These are phyloP conservation scores for Cucurbita argyrosperma DNA, from an alignment of 306 rosid genomes.

Conservation along the genomic window DNA sequence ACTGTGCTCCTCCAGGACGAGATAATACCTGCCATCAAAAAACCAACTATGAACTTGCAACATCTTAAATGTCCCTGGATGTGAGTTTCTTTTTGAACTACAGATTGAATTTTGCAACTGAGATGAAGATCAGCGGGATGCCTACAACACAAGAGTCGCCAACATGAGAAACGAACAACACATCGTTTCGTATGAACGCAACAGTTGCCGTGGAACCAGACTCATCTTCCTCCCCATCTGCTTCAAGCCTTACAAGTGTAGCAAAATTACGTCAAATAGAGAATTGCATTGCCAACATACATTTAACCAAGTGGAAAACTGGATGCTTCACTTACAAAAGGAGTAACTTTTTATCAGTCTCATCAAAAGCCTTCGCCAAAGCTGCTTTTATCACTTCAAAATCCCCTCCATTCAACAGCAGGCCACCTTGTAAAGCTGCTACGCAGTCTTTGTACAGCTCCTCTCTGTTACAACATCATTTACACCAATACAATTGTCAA, in stretches of 20 bases:
- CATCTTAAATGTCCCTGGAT: background rate
- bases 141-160: slow-evolving; percentile 91
- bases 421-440: slow-evolving; percentile 65
- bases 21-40: slow-evolving; percentile 58
- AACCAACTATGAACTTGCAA: background rate
- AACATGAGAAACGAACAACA: slow-evolving; percentile 60
- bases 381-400: slow-evolving; percentile 49
- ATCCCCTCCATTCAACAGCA: slow-evolving; percentile 44
- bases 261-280: slow-evolving; percentile 20
- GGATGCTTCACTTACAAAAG: slow-evolving; percentile 35
- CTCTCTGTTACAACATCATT: slow-evolving; percentile 30
- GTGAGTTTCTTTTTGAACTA: background rate
- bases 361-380: slow-evolving; percentile 52
- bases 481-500: slow-evolving; percentile 9
- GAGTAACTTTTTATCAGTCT: slow-evolving; percentile 48
- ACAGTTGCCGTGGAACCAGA: slow-evolving; percentile 91
- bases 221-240: slow-evolving; percentile 49
- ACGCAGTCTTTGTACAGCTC: slow-evolving; percentile 84
- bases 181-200: slow-evolving; percentile 43
- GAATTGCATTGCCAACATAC: slow-evolving; percentile 15
- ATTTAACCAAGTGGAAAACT: background rate
- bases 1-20: slow-evolving; percentile 71
- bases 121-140: background rate
- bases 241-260: slow-evolving; percentile 75
- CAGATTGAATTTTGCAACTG: background rate